Conservation (phyloP, 176 grass and related monocot genomes). For the Phoenix dactylifera region DNA sequence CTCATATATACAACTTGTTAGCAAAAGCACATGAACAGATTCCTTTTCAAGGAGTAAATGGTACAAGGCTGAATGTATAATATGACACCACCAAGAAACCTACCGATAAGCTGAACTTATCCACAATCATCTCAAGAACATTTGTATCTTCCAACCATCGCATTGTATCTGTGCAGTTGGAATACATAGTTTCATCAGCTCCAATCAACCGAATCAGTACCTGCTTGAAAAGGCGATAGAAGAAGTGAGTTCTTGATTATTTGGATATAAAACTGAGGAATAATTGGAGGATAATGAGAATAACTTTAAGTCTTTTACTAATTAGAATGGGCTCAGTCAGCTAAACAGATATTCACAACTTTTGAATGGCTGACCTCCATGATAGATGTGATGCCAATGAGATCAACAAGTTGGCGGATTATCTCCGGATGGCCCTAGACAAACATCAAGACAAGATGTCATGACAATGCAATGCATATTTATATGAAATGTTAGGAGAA, state of each 20-base stretch:
- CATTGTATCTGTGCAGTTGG: constrained; percentile 64
- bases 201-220: constrained; percentile 80
- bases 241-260: constrained; percentile 6
- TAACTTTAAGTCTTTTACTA: too few relatives aligned
- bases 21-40: not conserved
- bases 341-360: too few relatives aligned
- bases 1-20: too few relatives aligned
- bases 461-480: not conserved
- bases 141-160: constrained; percentile 87
- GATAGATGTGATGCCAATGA: constrained; percentile 97
- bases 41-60: not conserved
- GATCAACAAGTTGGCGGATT: constrained; percentile 73
- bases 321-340: too few relatives aligned
- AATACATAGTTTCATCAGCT: constrained; percentile 85
- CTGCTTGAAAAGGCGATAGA: constrained; percentile 36
- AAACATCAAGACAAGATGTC: constrained; percentile 24
- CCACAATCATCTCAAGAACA: constrained; percentile 96
- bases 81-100: constrained; percentile 14
- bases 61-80: not conserved
- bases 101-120: constrained; percentile 94
- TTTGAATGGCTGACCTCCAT: constrained; percentile 65
- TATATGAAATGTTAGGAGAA: too few relatives aligned
- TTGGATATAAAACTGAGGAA: constrained; percentile 1
- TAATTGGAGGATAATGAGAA: not conserved
- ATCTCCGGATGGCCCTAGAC: constrained; percentile 73